Conservation (phyloP, 139 green algal genomes). For the Trebouxia sp. region DNA sequence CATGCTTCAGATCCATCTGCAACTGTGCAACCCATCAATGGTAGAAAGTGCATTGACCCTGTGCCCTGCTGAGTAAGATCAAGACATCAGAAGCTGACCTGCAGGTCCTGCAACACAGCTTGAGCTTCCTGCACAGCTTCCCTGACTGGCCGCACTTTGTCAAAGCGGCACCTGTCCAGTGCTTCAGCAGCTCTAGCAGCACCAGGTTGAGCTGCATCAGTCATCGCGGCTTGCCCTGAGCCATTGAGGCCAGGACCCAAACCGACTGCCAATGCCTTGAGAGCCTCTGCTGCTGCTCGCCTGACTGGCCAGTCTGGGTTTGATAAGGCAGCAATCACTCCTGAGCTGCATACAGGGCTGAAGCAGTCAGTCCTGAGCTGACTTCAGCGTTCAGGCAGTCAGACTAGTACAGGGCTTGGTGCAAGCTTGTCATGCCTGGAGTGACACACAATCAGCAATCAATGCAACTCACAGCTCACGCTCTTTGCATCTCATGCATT, state of each 20-base stretch:
- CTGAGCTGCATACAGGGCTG: neutral
- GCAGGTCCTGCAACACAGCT: neutral
- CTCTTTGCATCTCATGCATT: too few species aligned
- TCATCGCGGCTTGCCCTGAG: neutral
- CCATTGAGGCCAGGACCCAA: neutral
- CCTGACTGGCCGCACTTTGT: slow-evolving; percentile 20
- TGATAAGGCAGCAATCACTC: neutral
- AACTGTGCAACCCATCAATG: too few species aligned
- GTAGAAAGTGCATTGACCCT: too few species aligned
- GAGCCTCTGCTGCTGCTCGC: slow-evolving; percentile 10
- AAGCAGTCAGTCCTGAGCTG: neutral
- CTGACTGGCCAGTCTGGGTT: slow-evolving; percentile 1
- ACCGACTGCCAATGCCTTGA: slow-evolving; percentile 23
- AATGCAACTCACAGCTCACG: too few species aligned
- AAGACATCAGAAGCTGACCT: neutral
- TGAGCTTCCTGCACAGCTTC: slow-evolving; percentile 9
- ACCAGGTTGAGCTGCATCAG: neutral
- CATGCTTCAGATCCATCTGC: too few species aligned
- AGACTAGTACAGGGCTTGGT: neutral
- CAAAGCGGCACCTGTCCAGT: slow-evolving; percentile 7
- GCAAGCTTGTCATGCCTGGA: neutral
- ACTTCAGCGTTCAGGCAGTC: neutral
- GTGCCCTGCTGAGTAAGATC: too few species aligned
- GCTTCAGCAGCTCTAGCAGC: neutral
- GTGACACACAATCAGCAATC: too few species aligned